A percentile compares a stretch with the other conserved stretches of the same genome.
Conservation (phyloP, 352 stramenopile genomes). For the Globisporangium rhizosaccharum region DNA sequence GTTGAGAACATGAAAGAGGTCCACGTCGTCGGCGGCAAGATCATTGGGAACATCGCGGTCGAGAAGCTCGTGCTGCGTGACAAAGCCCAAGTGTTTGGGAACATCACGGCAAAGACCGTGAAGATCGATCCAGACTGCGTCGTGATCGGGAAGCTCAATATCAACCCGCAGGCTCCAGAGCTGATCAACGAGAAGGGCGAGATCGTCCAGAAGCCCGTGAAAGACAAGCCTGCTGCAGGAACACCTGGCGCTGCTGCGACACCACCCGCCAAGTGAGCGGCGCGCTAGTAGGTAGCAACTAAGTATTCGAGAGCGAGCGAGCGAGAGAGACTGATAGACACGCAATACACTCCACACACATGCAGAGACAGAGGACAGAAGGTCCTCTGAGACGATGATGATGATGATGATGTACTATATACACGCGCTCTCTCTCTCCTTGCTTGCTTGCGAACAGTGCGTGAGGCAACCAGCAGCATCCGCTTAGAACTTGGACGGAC, state of each 20-base stretch:
- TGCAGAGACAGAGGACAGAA: slow-evolving; percentile 9
- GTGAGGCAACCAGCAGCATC: not conserved
- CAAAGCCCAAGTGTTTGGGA: slow-evolving; percentile 85
- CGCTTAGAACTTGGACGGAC: slow-evolving; percentile 94
- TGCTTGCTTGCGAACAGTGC: slow-evolving; percentile 2
- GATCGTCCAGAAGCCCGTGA: slow-evolving; percentile 44
- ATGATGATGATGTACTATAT: slow-evolving; percentile 61
- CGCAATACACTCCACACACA: slow-evolving; percentile 2
- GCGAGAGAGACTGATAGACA: slow-evolving; percentile 6
- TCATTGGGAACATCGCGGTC: slow-evolving; percentile 84
- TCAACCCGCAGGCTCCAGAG: slow-evolving; percentile 83
- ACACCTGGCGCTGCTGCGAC: not conserved
- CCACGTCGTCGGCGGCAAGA: slow-evolving; percentile 78
- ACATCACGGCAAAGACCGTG: slow-evolving; percentile 86
- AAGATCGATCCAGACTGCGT: slow-evolving; percentile 88
- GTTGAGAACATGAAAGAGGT: slow-evolving; percentile 88
- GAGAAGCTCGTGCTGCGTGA: slow-evolving; percentile 82
- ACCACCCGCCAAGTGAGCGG: not conserved
- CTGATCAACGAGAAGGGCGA: slow-evolving; percentile 82
- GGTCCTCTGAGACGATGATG: slow-evolving; percentile 1
- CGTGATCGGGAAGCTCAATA: slow-evolving; percentile 78
- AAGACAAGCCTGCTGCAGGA: not conserved
- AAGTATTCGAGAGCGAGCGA: not conserved
- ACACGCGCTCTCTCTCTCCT: slow-evolving; percentile 16
- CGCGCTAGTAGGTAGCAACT: not conserved